phyloP scores from a whole-genome alignment of 2,329 filamentous ascomycete genomes.

The Keithomyces neogunnii region DNA sequence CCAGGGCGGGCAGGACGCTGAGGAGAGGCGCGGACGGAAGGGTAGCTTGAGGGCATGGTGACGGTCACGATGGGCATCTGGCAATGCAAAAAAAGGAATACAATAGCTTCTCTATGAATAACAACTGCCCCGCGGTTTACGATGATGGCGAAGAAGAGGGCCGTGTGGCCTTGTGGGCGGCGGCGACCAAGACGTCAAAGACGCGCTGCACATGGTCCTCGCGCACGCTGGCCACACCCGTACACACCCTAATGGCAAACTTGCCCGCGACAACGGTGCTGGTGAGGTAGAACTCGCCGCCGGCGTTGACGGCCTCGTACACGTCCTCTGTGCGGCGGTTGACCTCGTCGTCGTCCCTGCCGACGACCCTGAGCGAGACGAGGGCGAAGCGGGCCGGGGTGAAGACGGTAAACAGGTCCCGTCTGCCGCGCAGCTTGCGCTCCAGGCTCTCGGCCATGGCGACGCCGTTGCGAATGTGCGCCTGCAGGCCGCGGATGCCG shows the following conservation, averaged over 20 bases:
- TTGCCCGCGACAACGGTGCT: conserved; percentile 63
- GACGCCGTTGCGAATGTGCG: conserved; percentile 63
- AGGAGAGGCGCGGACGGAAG: conserved; percentile 11
- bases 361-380: conserved; percentile 60
- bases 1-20: conserved; percentile 12
- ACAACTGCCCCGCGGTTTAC: too few species aligned
- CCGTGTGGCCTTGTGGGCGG: conserved; percentile 44
- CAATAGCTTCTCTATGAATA: too few species aligned
- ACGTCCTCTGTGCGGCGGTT: conserved; percentile 66
- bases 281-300: conserved; percentile 76
- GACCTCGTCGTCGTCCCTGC: conserved; percentile 38
- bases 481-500: conserved; percentile 66
- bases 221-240: conserved; percentile 55
- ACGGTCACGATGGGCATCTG: background rate
- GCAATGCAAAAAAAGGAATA: too few species aligned
- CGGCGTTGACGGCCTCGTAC: conserved; percentile 64
- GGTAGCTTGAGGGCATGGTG: background rate
- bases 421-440: conserved; percentile 43
- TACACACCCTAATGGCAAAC: conserved; percentile 76
- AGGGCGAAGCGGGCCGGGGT: conserved; percentile 70
- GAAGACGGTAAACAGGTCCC: conserved; percentile 69
- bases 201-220: conserved; percentile 67
- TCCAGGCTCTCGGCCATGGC: conserved; percentile 63
- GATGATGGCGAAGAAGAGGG: too few species aligned
- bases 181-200: conserved; percentile 63